Evolutionary conservation across 1,139 yeast genomes (phyloP), one percentile per base, ranked within the genome.

Genomic region (Kodamaea alishanica): DNA sequence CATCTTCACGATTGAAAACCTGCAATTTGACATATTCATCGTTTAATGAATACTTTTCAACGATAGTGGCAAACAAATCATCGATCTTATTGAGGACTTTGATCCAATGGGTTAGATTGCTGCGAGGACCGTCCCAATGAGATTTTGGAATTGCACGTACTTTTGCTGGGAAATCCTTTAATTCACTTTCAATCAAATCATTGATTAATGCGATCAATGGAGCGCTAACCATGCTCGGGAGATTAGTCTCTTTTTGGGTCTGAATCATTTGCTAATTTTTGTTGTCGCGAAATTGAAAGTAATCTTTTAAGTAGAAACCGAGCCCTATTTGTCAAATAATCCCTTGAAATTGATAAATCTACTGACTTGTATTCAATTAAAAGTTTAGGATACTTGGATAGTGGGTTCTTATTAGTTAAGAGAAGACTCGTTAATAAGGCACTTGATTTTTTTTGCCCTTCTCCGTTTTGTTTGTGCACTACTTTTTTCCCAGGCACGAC

Each of bases 101-200:
- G 15, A 86, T 74, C 95, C 96, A 90, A 44, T 81, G 83, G 48
- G 75, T 75, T 33, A 90, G 60, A 49, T 86, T 90, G 24, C 88
- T 89, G 43, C 80, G 70, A 2, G 90, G 84, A 33, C 83, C 67
- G 45, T 77, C 75, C 90, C 92, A 83, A 15, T 30, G 27, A 7
- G 11, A 8, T 28, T 37, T 40, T 43, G 63, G 48, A 43, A 71
- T 61, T 9, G 47, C 49, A 6, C 43, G 42, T 32, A 75, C 56
- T 29, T 49, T 49, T 5, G 39, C 38, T 1, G 72, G 65, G 38
- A 77, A 64, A 34, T 63, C 63, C 8, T 49, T 48, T n/a, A 51
- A 45, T 2, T 63, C 56, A 40, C 68, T 56, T 5, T 49, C 44
- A 26, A 61, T 56, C 24, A 77, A 49, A 2, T 56, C 55, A 24